Evolutionary conservation across 2,329 filamentous ascomycete genomes (phyloP), one percentile per base, ranked within the genome.

Genomic region (Trichophyton equinum): DNA sequence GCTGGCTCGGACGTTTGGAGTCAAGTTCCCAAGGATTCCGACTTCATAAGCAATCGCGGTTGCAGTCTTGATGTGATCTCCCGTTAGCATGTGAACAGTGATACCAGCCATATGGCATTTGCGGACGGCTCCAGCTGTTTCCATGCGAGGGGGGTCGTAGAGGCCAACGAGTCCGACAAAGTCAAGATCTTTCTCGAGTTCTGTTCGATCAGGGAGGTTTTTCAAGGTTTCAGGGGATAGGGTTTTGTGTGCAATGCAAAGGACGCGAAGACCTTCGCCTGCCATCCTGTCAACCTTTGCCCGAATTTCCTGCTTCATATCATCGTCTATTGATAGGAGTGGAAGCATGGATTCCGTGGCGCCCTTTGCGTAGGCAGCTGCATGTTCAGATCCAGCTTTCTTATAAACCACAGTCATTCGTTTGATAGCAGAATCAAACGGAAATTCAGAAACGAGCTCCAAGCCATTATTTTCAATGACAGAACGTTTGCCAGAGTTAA

Each of bases 141-240:
- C 88, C 4, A 82, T 80, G 3, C 88, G 86, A 57, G 88, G 88
- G 8, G 88, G 88, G 65, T 94, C 88, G 72, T 91, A 91, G 67
- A 92, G 86, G 60, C 88, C 89, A 36, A 86, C 85, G 4, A 95
- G 81, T 15, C 89, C 89, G 4, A 88, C 79, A 61, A 91, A 86
- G 2, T 79, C 80, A 40, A 94, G 81, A 44, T 81, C 76, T 25
- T 74, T 73, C 69, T 91, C 88, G 18, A 89, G 80, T 1, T 75
- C 71, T 8, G 74, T 70, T 8, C 88, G 85, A 4, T 80, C 73
- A 9, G 79, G 69, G 38, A 81, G 75, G 57, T 77, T 72, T 58
- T 72, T 74, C 40, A 80, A 74, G 44, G 74, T 73, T 2, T 73
- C 70, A 62, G 73, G 59, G 27, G 72, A 62, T 13, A 64, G 60